Base-by-base conservation (phyloP, 495 filamentous ascomycete species). In the Talaromyces proteolyticus region DNA sequence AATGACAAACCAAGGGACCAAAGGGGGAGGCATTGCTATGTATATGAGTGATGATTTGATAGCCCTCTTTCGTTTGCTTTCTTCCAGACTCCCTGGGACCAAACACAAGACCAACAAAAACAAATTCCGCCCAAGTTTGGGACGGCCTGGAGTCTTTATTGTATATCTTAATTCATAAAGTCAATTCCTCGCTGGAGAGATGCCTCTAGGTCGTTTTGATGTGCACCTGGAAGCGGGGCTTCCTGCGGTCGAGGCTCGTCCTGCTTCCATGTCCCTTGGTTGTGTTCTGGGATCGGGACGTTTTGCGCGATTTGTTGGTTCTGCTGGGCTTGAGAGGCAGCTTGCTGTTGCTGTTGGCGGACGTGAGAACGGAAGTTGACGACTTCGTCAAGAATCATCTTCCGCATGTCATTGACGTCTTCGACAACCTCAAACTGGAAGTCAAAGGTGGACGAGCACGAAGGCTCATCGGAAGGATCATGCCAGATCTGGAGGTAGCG, bases 401-500 rank as follows among this genome's bases (percentile, higher is more conserved):
- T 83, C 57, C 91, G 85, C 93, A 98, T 97, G 58, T 95, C 87
- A 29, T 64, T 70, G 34, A 97, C 88, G 38, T 96, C 91, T 19
- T 98, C 92, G 17, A 96, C 83, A 26, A 95, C 84, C 64, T 98
- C 93, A 59, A 98, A 98, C 68, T 89, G 87, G 75, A 98, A 98
- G 75, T 97, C 91, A 72, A 98, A 98, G 26, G 91, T 89, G 6
- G 82, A 85, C 0, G 91, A 91, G 72, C 92, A 96, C 51, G 81
- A 78, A 2, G 94, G 93, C 76, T 98, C 93, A 67, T 97, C 94
- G 11, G 85, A 88, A 18, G 91, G 90, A 57, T 98, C 93, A 70
- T 98, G 93, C 93, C 93, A 98, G 76, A 97, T 96, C 59, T 88
- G 77, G 53, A 98, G 78, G 73, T 98, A 98, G 7, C 86, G 87